Conservation (phyloP, 306 rosid genomes). For the Mucuna pruriens region DNA sequence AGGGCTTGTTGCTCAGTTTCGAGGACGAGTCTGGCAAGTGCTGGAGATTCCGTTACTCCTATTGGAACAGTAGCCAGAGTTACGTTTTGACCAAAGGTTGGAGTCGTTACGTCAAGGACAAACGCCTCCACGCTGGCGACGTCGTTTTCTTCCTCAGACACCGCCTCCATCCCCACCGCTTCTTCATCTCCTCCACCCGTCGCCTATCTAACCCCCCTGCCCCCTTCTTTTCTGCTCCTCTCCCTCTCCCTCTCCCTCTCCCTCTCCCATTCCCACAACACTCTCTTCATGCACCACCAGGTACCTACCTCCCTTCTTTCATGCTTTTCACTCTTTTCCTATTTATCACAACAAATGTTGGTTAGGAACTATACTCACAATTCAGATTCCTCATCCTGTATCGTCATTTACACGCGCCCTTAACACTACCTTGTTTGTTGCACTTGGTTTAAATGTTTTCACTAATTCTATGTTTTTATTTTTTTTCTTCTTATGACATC, state of each 20-base stretch:
- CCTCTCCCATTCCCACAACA: slow-evolving; percentile 53
- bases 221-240: slow-evolving; percentile 57
- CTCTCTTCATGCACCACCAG: slow-evolving; percentile 59
- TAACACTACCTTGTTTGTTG: too few species aligned
- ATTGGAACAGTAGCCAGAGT: slow-evolving; percentile 98
- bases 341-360: too few species aligned
- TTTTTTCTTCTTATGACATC: too few species aligned
- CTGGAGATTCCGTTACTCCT: slow-evolving; percentile 93
- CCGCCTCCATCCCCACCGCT: slow-evolving; percentile 46
- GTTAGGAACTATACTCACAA: too few species aligned
- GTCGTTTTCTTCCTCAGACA: slow-evolving; percentile 75
- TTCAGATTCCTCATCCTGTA: too few species aligned
- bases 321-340: too few species aligned
- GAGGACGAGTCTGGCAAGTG: slow-evolving; percentile 86
- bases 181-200: slow-evolving; percentile 70
- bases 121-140: slow-evolving; percentile 87
- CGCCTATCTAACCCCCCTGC: slow-evolving; percentile 24
- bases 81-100: slow-evolving; percentile 93
- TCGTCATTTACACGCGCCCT: too few species aligned
- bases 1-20: slow-evolving; percentile 73
- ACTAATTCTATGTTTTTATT: too few species aligned
- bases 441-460: too few species aligned
- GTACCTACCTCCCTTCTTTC: too few species aligned
- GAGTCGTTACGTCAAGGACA: slow-evolving; percentile 94
- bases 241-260: slow-evolving; percentile 63